Evolutionary conservation across 2,329 filamentous ascomycete genomes (phyloP), one percentile per base, ranked within the genome.

Genomic region (Emericellopsis atlantica): DNA sequence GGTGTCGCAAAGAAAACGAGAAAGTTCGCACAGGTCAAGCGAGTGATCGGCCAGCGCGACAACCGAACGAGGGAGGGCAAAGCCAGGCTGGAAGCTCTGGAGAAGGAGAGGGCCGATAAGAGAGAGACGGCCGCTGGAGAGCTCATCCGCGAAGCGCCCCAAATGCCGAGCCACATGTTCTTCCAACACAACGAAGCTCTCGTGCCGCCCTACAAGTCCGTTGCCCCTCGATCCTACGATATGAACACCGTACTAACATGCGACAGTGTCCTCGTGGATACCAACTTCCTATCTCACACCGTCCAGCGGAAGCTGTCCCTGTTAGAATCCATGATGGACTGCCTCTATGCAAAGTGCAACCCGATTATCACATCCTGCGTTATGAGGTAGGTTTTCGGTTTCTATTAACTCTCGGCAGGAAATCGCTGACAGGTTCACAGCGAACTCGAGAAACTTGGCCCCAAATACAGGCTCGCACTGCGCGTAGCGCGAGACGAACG

Each of bases 251-350:
- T 29, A 12, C 26, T 29, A 12, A 29, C 26, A 29, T 12, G 26
- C 26, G 18, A 15, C 32, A 35, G 32, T 39, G 74, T 90, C 43
- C 75, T 93, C 9, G 74, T 92, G 54, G 86, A 94, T 60, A 90
- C 87, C 59, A 94, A 94, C 58, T 95, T 95, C 56, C 73, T 95
- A 47, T 86, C 80, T 32, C 88, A 95, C 61, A 92, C 88, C 0
- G 85, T 96, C 2, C 84, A 89, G 60, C 79, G 83, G 50, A 96
- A 98, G 65, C 76, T 96, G 16, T 86, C 89, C 29, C 67, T 96
- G 11, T 72, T 94, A 16, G 81, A 90, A 45, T 80, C 82, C 4
- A 85, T 95, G 69, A 95, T 95, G 86, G 88, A 95, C 59, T 84
- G 85, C 41, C 72, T 98, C 5, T 94, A 89, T 58, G 90, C 90